phyloP scores from a whole-genome alignment of 352 stramenopile species.

The Globisporangium cylindrosporum region DNA sequence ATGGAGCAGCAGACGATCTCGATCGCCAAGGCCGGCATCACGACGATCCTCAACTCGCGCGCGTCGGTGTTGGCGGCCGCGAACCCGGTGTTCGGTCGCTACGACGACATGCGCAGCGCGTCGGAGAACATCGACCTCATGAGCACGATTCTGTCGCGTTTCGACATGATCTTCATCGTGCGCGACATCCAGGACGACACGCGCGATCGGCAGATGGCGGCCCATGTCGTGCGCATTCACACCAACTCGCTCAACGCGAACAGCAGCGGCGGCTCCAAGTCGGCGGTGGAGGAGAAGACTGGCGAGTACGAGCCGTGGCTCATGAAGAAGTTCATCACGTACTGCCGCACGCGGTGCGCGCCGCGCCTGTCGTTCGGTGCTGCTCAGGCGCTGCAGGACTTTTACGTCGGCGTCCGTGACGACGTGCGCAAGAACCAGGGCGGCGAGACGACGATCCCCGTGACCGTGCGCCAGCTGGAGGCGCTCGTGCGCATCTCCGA shows the following conservation, averaged over 20 bases:
- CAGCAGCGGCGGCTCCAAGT: constrained; percentile 22
- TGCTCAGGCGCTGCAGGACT: constrained; percentile 92
- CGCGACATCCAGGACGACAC: constrained; percentile 97
- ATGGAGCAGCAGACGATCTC: constrained; percentile 99
- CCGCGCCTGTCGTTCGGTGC: constrained; percentile 90
- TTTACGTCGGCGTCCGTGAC: constrained; percentile 98
- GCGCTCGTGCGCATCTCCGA: constrained; percentile 97
- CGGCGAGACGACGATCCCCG: constrained; percentile 89
- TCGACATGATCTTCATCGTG: constrained; percentile 99
- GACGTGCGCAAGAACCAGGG: constrained; percentile 88
- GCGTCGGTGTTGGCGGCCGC: constrained; percentile 93
- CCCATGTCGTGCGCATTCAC: constrained; percentile 98
- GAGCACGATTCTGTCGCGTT: constrained; percentile 98
- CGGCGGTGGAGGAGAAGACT: constrained; percentile 22
- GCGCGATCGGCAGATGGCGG: constrained; percentile 94
- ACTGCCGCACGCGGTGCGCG: constrained; percentile 94
- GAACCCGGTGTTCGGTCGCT: constrained; percentile 98
- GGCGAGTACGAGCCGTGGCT: constrained; percentile 83
- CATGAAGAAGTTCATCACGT: constrained; percentile 99
- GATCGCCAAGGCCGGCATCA: constrained; percentile 99
- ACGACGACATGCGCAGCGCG: constrained; percentile 98
- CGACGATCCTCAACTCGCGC: constrained; percentile 96
- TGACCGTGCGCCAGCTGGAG: constrained; percentile 98
- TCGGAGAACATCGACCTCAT: constrained; percentile 99
- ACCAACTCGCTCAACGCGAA: constrained; percentile 77